phyloP scores from a whole-genome alignment of 2,329 filamentous ascomycete species.

The Anthostomella pinea region DNA sequence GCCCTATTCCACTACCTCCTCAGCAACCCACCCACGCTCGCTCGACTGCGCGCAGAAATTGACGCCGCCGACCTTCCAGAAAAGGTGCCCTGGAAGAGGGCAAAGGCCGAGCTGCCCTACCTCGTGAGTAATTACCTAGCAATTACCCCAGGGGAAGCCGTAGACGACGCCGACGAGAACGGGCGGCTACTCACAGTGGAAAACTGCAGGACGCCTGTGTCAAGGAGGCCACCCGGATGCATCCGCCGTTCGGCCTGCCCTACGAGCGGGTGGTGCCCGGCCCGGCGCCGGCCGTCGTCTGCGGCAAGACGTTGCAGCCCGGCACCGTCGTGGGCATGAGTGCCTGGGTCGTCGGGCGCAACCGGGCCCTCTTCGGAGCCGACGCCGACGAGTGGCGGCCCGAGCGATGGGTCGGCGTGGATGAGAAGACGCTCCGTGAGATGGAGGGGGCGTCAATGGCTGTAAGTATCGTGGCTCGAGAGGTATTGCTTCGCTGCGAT shows the following conservation, averaged over 20 bases:
- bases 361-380: slow-evolving; percentile 53
- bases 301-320: slow-evolving; percentile 49
- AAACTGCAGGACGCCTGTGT: slow-evolving; percentile 63
- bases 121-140: too few species aligned
- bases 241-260: slow-evolving; percentile 58
- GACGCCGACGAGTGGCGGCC: slow-evolving; percentile 56
- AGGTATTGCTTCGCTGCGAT: too few species aligned
- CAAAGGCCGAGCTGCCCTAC: slow-evolving; percentile 47
- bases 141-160: too few species aligned
- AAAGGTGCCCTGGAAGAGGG: slow-evolving; percentile 8
- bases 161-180: too few species aligned
- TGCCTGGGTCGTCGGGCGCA: slow-evolving; percentile 59
- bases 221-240: slow-evolving; percentile 62
- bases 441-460: slow-evolving; percentile 11
- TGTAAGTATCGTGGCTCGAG: neutral
- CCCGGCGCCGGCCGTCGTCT: slow-evolving; percentile 49
- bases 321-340: slow-evolving; percentile 61
- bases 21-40: slow-evolving; percentile 3
- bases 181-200: too few species aligned
- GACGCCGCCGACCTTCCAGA: slow-evolving; percentile 2
- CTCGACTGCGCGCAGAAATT: slow-evolving; percentile 6
- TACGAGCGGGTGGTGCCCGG: slow-evolving; percentile 59
- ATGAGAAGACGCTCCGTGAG: slow-evolving; percentile 8
- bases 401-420: slow-evolving; percentile 51
- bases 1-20: slow-evolving; percentile 12